phyloP scores from a whole-genome alignment of 768 basidiomycete species.

The Tephrocybe sp. region DNA sequence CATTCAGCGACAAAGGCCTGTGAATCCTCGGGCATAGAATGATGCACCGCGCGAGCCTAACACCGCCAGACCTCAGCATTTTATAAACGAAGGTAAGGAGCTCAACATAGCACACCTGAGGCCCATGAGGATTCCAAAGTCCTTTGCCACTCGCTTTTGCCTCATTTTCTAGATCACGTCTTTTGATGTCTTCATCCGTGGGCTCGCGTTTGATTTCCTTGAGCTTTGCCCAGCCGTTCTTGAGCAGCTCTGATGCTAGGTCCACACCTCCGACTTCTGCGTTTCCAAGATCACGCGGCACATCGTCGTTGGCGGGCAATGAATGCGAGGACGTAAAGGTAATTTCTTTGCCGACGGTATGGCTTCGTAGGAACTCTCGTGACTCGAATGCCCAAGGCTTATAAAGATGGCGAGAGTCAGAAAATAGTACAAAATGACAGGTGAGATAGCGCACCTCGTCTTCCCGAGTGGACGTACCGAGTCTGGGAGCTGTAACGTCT shows the following conservation, averaged over 20 bases:
- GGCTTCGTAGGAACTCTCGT: slow-evolving; percentile 85
- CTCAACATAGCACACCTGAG: slow-evolving; percentile 41
- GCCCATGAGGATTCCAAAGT: slow-evolving; percentile 83
- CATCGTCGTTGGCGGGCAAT: slow-evolving; percentile 73
- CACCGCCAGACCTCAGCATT: slow-evolving; percentile 6
- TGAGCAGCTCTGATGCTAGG: slow-evolving; percentile 73
- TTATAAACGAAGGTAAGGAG: background rate
- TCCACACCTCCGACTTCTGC: slow-evolving; percentile 76
- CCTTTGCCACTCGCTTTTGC: slow-evolving; percentile 78
- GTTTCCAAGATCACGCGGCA: slow-evolving; percentile 76
- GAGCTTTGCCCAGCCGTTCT: slow-evolving; percentile 90
- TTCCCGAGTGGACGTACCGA: slow-evolving; percentile 80
- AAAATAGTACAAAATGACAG: background rate
- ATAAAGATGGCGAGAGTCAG: slow-evolving; percentile 6
- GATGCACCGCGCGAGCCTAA: slow-evolving; percentile 72
- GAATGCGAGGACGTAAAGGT: slow-evolving; percentile 82
- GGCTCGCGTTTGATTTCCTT: slow-evolving; percentile 86
- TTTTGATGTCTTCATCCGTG: slow-evolving; percentile 73
- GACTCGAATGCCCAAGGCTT: slow-evolving; percentile 92
- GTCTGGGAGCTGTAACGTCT: slow-evolving; percentile 80
- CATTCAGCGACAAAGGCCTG: slow-evolving; percentile 87
- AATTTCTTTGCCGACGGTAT: slow-evolving; percentile 90
- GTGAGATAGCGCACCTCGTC: slow-evolving; percentile 69
- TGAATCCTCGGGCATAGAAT: slow-evolving; percentile 89
- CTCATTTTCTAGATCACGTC: slow-evolving; percentile 73